Base-by-base conservation (phyloP, 352 stramenopile species). In the Blastocystis sp. region DNA sequence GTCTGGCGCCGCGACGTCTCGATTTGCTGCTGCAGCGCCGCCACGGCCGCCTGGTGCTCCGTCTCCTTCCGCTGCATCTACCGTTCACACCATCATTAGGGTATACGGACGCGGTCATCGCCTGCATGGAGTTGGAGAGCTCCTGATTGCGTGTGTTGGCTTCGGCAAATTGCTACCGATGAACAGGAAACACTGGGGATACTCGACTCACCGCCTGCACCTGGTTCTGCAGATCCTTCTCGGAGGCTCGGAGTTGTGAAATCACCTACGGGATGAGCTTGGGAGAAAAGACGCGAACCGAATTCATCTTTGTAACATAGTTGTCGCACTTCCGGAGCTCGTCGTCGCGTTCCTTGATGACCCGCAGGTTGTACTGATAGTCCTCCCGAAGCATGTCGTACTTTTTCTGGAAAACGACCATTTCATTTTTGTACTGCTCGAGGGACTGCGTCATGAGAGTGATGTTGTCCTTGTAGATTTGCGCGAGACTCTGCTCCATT, bases 381-480 rank as follows among this genome's bases (percentile, higher is more conserved):
- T 84, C 74, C 14, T 84, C 74, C 2, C 74, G 74, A 28, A 84
- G 41, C 74, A 84, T 84, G 48, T 84, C 52, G 48, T 84, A 84
- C 60, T 84, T 84, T 53, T 84, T 84, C 34, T 84, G 74, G 48
- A 84, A 84, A n/a, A 84, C n/a, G n/a, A 48, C 43, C 74, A 84
- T 84, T 23, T 84, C 52, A 28, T 84, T 84, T 59, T 84, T 84
- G 34, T 84, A 84, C 48, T 84, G 74, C 48, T 84, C 74, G 34
- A 84, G 74, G 19, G 74, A 84, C 56, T 84, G 74, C 45, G 74
- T 84, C 34, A 84, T 64, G 41, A 84, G 59, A 14, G 60, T 69
- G 10, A 84, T n/a, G 66, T 84, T 84, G 21, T 84, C 74, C 43
- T 84, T 84, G 21, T 84, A 84, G 17, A 69, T 69, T 69, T 84